Base-by-base conservation (phyloP, 257 asterid species). In the Solanum okadae region DNA sequence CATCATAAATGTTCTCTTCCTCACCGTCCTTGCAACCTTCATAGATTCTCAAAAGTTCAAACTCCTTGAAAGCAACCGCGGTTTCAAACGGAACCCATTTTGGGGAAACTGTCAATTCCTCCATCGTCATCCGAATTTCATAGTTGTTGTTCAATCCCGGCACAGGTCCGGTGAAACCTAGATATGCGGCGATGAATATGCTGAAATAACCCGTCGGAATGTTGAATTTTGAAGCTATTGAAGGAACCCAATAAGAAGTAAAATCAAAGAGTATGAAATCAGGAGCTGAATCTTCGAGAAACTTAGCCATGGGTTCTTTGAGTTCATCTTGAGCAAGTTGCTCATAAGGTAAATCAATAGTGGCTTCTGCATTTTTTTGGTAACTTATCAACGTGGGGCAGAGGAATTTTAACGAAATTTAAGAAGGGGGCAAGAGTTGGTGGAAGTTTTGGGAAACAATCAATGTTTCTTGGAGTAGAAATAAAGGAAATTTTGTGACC, bases 381-480 rank as follows among this genome's bases (percentile, higher is more conserved):
- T 68, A 90, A 88, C 13, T 88, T 76, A 7, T 85, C 71, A 0
- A 87, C 83, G 2, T 14, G 40, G 4, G 95, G 95, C 3, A 93
- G 7, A 0, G 94, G 92, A 38, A 94, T 56, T 59, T 89, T 91
- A 77, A 94, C 91, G 1, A 93, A 73, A 0, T 89, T 31, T 3
- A 93, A 79, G 12, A 31, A 79, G 6, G 93, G 56, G 8, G 88
- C 3, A 1, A 93, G 78, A 73, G 87, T 6, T 38, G 91, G 90
- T 0, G 94, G 94, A 5, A 92, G 77, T 89, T 92, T 85, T 1
- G 95, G 98, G 86, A 94, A 95, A 79, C 95, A 94, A 34, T 91
- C 91, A 27, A 93, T 90, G 90, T 92, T 93, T 90, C 92, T 90
- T 1, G 96, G 94, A 38, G 94, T 90, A 44, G 95, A 92, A 71